These are phyloP conservation scores for Talaromyces sp. DNA, from an alignment of 2,329 filamentous ascomycete genomes.

Conservation along the genomic window DNA sequence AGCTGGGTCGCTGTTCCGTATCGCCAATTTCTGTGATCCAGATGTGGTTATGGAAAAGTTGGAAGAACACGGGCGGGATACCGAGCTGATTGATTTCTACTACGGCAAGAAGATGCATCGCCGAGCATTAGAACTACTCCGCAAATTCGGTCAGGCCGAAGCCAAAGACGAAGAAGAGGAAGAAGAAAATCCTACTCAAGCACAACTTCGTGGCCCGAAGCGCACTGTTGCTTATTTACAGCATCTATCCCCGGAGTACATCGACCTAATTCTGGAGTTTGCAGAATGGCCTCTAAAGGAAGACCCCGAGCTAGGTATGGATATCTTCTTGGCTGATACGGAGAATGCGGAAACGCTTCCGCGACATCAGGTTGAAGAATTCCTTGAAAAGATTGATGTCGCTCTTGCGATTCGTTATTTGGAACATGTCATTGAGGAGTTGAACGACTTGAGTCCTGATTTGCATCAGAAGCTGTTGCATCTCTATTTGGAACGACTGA, in stretches of 20 bases:
- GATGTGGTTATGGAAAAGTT: conserved; percentile 92
- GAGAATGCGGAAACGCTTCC: conserved; percentile 92
- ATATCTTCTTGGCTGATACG: conserved; percentile 88
- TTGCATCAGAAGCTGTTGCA: conserved; percentile 83
- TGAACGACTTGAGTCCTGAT: conserved; percentile 79
- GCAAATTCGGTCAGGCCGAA: conserved; percentile 66
- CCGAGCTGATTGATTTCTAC: conserved; percentile 94
- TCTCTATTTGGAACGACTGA: conserved; percentile 62
- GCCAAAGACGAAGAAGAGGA: conserved; percentile 33
- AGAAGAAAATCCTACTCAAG: conserved; percentile 38
- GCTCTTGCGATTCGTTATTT: conserved; percentile 77
- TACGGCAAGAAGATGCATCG: conserved; percentile 92
- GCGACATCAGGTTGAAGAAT: conserved; percentile 70
- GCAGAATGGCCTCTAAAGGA: conserved; percentile 79
- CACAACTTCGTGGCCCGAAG: conserved; percentile 72
- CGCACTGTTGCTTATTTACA: conserved; percentile 89
- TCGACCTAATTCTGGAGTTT: conserved; percentile 88
- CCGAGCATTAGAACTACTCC: conserved; percentile 77
- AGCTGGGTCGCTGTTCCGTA: conserved; percentile 85
- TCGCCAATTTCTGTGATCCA: conserved; percentile 96
- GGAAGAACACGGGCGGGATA: conserved; percentile 83
- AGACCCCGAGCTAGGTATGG: conserved; percentile 77
- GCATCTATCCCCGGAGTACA: conserved; percentile 78
- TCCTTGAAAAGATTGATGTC: conserved; percentile 67
- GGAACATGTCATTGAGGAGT: conserved; percentile 84